Evolutionary conservation across 179 eudicot genomes (phyloP).

Genomic region (Pouteria campechiana): DNA sequence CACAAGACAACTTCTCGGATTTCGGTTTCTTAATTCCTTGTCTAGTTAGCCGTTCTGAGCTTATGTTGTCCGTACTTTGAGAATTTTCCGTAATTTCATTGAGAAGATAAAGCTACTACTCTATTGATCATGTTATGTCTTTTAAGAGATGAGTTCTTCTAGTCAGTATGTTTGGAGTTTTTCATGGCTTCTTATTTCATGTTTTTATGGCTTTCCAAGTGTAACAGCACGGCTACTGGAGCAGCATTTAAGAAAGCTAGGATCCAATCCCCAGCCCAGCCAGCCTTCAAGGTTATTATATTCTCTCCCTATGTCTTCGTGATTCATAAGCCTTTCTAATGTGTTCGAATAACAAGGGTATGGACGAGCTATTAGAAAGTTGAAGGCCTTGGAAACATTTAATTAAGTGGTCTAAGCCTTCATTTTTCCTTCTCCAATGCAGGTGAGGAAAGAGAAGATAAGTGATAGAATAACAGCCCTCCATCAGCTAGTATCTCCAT

Average conservation of each 20-base stretch:
- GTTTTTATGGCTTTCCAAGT: slow-evolving; percentile 16
- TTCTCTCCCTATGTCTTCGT: slow-evolving; percentile 3
- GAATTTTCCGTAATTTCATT: too few species aligned
- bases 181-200: neutral
- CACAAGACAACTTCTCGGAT: too few species aligned
- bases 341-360: too few species aligned
- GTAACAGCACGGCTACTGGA: slow-evolving; percentile 46
- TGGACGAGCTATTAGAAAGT: too few species aligned
- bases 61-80: too few species aligned
- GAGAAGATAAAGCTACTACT: too few species aligned
- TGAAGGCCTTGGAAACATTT: too few species aligned
- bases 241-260: slow-evolving; percentile 67
- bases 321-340: too few species aligned
- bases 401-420: too few species aligned
- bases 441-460: slow-evolving; percentile 91
- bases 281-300: slow-evolving; percentile 64
- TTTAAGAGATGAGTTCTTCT: neutral
- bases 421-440: slow-evolving; percentile 6
- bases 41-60: too few species aligned
- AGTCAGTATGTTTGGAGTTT: neutral
- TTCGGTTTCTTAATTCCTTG: too few species aligned
- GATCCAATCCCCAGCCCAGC: slow-evolving; percentile 64
- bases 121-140: too few species aligned
- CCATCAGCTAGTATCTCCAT: slow-evolving; percentile 92
- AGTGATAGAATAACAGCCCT: slow-evolving; percentile 87